Conservation (phyloP, 768 basidiomycete species). For the Podaxis sp. region DNA sequence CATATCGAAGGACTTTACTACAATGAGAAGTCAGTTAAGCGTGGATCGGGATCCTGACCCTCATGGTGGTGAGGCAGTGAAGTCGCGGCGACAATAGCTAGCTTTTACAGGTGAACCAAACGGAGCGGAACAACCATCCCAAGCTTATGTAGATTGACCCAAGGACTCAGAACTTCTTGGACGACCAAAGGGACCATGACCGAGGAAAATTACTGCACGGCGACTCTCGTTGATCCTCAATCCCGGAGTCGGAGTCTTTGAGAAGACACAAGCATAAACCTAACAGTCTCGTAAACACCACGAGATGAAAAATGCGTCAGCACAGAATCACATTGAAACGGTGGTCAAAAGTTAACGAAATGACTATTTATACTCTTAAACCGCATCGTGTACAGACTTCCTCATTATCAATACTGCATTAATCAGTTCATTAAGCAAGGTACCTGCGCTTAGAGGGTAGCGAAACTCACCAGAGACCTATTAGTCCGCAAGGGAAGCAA, state of each 20-base stretch:
- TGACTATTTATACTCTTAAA: not conserved
- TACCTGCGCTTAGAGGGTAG: not conserved
- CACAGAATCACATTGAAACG: not conserved
- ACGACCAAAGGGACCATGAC: no score
- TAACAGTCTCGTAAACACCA: not conserved
- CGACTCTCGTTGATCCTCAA: not conserved
- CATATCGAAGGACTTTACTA: not conserved
- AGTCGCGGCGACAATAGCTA: not conserved
- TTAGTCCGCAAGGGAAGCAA: not conserved
- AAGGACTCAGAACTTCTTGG: no score
- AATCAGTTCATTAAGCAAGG: not conserved
- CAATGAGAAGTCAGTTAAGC: not conserved
- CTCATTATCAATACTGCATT: not conserved
- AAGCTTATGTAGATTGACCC: not conserved
- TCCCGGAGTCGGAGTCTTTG: not conserved
- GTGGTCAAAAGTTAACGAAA: not conserved
- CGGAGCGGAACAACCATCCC: not conserved
- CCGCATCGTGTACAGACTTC: not conserved
- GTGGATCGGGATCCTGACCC: not conserved
- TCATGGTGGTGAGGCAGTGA: not conserved
- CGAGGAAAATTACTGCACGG: not conserved
- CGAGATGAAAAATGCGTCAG: not conserved
- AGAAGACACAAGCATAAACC: not conserved
- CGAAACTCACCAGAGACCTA: not conserved
- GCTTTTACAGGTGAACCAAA: not conserved